Evolutionary conservation across 441 rosid species (phyloP).

Genomic region (Pelargonium citronellum): DNA sequence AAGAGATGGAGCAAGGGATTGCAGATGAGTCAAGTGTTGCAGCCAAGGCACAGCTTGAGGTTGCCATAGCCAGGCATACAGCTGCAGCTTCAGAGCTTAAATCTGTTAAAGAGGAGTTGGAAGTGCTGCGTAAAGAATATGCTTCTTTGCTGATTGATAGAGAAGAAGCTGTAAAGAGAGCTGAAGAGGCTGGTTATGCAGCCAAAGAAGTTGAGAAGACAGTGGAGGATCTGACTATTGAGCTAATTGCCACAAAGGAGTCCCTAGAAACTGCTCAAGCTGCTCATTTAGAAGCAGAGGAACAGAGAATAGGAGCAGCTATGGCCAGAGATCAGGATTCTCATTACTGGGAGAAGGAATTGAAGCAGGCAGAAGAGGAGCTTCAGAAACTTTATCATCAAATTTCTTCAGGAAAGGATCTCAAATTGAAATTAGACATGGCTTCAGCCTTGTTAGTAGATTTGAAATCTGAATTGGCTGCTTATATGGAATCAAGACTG

Average conservation of each 20-base stretch:
- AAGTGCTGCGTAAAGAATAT: conserved; percentile 47
- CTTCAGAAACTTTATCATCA: conserved; percentile 61
- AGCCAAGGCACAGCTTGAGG: conserved; percentile 87
- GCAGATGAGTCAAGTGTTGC: conserved; percentile 83
- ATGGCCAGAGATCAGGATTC: conserved; percentile 84
- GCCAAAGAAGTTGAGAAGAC: conserved; percentile 81
- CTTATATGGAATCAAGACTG: conserved; percentile 73
- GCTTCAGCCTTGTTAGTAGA: conserved; percentile 67
- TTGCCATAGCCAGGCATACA: conserved; percentile 70
- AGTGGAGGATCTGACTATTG: conserved; percentile 79
- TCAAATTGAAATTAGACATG: conserved; percentile 60
- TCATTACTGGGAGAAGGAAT: conserved; percentile 77
- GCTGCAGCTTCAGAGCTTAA: conserved; percentile 58
- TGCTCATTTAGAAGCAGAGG: conserved; percentile 85
- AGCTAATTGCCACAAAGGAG: conserved; percentile 76
- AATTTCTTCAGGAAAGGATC: conserved; percentile 61
- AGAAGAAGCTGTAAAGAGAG: conserved; percentile 56
- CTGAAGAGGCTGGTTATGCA: conserved; percentile 56
- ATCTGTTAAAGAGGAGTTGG: conserved; percentile 61
- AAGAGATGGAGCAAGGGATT: conserved; percentile 89
- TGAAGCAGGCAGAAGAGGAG: conserved; percentile 84
- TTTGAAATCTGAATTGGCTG: conserved; percentile 71
- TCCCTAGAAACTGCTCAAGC: conserved; percentile 83
- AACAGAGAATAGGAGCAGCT: conserved; percentile 78
- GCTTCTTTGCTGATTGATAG: conserved; percentile 49